These are phyloP conservation scores for Metroxylon sagu DNA, from an alignment of 176 grass and related monocot genomes.

Conservation along the genomic window DNA sequence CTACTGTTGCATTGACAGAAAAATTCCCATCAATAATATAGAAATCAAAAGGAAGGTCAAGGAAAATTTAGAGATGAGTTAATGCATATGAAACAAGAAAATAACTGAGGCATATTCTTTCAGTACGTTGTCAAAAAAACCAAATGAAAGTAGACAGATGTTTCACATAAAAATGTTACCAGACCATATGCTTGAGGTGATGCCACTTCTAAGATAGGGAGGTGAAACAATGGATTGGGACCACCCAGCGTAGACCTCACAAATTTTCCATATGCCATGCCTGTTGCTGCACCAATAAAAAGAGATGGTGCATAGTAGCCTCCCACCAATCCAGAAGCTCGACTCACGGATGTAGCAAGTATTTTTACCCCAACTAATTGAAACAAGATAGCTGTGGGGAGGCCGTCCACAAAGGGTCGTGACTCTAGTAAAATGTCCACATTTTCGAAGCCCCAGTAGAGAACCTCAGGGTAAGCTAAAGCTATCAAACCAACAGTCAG, in stretches of 20 bases:
- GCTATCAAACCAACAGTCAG: slow-evolving; percentile 80
- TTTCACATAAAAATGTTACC: slow-evolving; percentile 34
- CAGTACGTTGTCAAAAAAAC: background rate
- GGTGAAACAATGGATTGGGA: slow-evolving; percentile 48
- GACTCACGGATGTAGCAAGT: slow-evolving; percentile 60
- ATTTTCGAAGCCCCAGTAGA: slow-evolving; percentile 97
- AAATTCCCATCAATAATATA: no score
- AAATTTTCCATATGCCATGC: slow-evolving; percentile 93
- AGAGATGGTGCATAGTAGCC: slow-evolving; percentile 93
- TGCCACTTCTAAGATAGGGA: slow-evolving; percentile 63
- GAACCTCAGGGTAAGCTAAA: slow-evolving; percentile 77
- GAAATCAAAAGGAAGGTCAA: no score
- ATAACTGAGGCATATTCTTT: no score
- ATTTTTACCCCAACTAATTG: slow-evolving; percentile 89
- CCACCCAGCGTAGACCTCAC: slow-evolving; percentile 50
- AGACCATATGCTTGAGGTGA: slow-evolving; percentile 98
- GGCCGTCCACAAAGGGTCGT: slow-evolving; percentile 57
- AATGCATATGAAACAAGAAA: no score
- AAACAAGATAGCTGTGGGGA: slow-evolving; percentile 54
- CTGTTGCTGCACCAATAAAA: slow-evolving; percentile 94
- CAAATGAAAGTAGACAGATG: background rate
- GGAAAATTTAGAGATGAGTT: no score
- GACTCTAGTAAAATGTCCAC: slow-evolving; percentile 89
- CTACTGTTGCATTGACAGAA: no score
- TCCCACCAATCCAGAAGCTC: slow-evolving; percentile 87